Evolutionary conservation across 2,329 filamentous ascomycete genomes (phyloP), one percentile per base, ranked within the genome.

Genomic region (Blumeriella jaapii): DNA sequence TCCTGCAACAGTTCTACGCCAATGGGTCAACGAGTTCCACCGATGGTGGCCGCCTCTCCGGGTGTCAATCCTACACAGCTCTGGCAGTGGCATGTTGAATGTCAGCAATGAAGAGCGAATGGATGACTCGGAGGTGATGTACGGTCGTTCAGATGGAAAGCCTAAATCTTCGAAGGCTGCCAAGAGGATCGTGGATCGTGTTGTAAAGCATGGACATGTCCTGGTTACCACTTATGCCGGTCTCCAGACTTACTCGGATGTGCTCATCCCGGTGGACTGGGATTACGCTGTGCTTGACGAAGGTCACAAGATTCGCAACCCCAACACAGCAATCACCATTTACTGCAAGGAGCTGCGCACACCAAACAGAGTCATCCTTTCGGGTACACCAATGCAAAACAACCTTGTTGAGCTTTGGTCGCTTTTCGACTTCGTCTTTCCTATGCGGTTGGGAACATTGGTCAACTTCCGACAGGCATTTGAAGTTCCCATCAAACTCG

Each of bases 1-100:
- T 32, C 91, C 91, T 2, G 89, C 89, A 3, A 98, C 91, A 0
- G 81, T 98, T 15, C 78, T 98, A 62, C 82, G 85, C 42, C 91
- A 98, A 56, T 98, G 91, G 91, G 91, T 95, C 9, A 93, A 93
- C 45, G 91, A 98, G 54, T 96, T 98, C 50, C 93, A 98, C 59
- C 77, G 80, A 9, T 98, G 93, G 93, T 98, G 93, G 93, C 91
- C 91, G n/a, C 80, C 91, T n/a, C 65, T 98, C 19, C 74, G 93
- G 26, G 91, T 98, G 4, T 93, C 87, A 0, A 96, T 98, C 42
- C 59, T 98, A 31, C 91, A 98, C 55, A 85, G 85, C 1, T 95
- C 91, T 4, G 91, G 91, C 2, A 96, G 86, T 56, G 93, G 91
- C 12, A 96, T 98, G 89, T 64, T 95, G 34, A 86, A 93, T 46